A percentile compares a stretch with the other conserved stretches of the same genome.
Evolutionary conservation across 2,329 filamentous ascomycete species (phyloP).

Genomic region (Clonostachys sp.): DNA sequence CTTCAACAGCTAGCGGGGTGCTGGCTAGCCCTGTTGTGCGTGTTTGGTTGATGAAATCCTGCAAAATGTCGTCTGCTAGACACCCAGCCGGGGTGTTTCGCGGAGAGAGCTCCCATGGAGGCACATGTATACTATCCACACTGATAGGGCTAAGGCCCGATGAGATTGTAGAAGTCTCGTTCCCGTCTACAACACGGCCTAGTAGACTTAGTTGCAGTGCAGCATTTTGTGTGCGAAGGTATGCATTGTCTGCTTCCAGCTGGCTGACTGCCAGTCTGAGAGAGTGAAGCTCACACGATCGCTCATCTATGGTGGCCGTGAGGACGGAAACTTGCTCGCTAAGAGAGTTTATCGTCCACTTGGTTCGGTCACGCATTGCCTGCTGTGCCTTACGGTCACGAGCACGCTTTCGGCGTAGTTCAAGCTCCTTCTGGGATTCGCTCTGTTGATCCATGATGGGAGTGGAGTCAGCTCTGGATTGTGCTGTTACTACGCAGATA

Average conservation of each 20-base stretch:
- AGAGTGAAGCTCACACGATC: constrained; percentile 7
- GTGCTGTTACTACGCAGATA: too few relatives aligned
- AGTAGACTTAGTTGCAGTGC: constrained; percentile 18
- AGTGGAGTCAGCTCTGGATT: too few relatives aligned
- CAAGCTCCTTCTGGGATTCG: constrained; percentile 1
- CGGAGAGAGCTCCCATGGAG: constrained; percentile 15
- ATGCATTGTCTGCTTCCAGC: constrained; percentile 17
- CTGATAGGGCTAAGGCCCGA: not conserved
- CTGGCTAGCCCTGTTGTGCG: constrained; percentile 7
- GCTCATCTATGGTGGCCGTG: constrained; percentile 13
- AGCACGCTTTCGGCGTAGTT: constrained; percentile 20
- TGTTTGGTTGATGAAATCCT: constrained; percentile 14
- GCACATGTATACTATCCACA: not conserved
- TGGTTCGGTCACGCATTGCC: constrained; percentile 24
- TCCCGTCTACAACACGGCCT: constrained; percentile 5
- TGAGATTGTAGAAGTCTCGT: not conserved
- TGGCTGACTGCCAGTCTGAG: constrained; percentile 10
- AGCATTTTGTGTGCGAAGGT: constrained; percentile 18
- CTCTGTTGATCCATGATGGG: too few relatives aligned
- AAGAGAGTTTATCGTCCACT: constrained; percentile 19
- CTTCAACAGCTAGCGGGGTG: not conserved
- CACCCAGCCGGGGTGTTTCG: constrained; percentile 13
- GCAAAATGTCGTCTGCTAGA: constrained; percentile 19
- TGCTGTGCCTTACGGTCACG: constrained; percentile 23
- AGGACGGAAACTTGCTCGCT: constrained; percentile 18